A percentile compares a stretch with the other conserved stretches of the same genome.
Conservation (phyloP, 2,329 filamentous ascomycete species). For the Penicillium decumbens region DNA sequence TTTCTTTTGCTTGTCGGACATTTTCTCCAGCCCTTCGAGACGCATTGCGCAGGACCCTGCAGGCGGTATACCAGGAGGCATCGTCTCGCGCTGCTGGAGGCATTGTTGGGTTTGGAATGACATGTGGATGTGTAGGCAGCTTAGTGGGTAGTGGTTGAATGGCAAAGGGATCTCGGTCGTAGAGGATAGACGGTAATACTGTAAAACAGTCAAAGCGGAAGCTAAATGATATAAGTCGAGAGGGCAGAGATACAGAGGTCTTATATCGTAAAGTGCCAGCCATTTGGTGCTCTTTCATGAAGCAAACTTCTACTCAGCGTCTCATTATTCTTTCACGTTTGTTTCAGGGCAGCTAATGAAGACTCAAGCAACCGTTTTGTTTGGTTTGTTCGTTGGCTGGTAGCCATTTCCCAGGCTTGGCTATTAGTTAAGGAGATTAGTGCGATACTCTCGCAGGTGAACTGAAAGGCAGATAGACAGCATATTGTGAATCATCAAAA, state of each 20-base stretch:
- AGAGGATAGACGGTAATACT: neutral
- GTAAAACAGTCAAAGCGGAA: neutral
- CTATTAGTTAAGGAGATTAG: no score
- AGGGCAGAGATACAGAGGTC: neutral
- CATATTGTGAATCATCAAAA: neutral
- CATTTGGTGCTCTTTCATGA: neutral
- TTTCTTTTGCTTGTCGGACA: conserved; percentile 19
- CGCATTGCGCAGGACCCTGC: conserved; percentile 20
- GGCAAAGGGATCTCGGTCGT: neutral
- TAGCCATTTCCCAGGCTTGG: neutral
- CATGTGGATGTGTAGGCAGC: neutral
- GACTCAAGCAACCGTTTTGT: neutral
- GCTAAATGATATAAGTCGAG: neutral
- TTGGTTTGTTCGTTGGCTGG: neutral
- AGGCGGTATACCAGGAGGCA: neutral
- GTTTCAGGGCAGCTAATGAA: neutral
- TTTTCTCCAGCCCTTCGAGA: conserved; percentile 20
- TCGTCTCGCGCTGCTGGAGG: neutral
- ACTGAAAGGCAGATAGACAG: neutral
- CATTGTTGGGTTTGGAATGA: neutral
- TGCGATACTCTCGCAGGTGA: neutral
- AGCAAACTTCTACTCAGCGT: neutral
- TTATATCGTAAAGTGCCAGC: neutral
- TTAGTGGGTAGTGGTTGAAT: neutral
- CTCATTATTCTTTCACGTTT: neutral